Conservation (phyloP, 108 stramenopile species). For the Mediolabrus comicus region DNA sequence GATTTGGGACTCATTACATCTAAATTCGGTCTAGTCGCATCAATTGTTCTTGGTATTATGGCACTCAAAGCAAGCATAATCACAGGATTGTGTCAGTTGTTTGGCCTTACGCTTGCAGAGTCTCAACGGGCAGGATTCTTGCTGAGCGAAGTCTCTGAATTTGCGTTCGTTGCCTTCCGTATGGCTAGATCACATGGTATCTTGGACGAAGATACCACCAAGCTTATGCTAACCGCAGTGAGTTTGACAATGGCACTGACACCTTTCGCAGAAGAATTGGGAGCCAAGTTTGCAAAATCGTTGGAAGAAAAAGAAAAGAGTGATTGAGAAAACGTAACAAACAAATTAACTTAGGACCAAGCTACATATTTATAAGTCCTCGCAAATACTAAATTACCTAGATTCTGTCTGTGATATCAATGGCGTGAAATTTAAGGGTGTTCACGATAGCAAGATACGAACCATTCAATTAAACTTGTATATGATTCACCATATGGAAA, state of each 20-base stretch:
- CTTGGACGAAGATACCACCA: constrained; percentile 65
- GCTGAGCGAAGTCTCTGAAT: constrained; percentile 90
- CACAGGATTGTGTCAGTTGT: constrained; percentile 49
- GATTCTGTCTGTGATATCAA: too few relatives aligned
- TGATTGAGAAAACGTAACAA: background rate
- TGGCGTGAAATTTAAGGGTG: background rate
- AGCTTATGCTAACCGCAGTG: constrained; percentile 87
- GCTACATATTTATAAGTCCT: background rate
- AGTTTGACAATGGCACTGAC: constrained; percentile 94
- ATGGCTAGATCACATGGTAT: constrained; percentile 86
- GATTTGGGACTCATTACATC: constrained; percentile 77
- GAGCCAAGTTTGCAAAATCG: constrained; percentile 31
- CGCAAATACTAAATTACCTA: too few relatives aligned
- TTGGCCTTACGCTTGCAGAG: constrained; percentile 66
- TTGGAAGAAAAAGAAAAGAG: constrained; percentile 24
- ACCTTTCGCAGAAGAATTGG: constrained; percentile 74
- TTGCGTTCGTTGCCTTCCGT: constrained; percentile 94
- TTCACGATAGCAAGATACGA: background rate
- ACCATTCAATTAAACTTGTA: background rate
- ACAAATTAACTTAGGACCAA: constrained; percentile 1
- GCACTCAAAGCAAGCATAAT: constrained; percentile 78
- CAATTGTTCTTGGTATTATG: constrained; percentile 74
- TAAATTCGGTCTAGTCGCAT: constrained; percentile 59
- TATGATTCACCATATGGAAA: background rate
- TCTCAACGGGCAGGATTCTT: constrained; percentile 85